Evolutionary conservation across 164 flowering plant genomes (phyloP).

Genomic region (Vitis amurensis): DNA sequence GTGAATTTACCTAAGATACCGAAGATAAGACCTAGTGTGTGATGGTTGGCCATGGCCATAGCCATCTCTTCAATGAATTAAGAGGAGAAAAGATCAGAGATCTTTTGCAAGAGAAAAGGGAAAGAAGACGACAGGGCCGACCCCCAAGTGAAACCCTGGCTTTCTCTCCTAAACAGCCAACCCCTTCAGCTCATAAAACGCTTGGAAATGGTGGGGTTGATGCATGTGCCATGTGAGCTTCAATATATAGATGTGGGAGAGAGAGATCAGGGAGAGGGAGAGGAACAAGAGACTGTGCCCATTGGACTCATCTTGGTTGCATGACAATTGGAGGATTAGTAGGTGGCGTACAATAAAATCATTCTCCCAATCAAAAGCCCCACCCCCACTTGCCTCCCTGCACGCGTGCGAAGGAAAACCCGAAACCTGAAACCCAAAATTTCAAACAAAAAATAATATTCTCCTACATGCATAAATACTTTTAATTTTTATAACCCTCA

Average conservation of each 20-base stretch:
- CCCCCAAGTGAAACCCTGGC: constrained; percentile 11
- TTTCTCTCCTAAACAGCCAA: too few species aligned
- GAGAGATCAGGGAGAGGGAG: background rate
- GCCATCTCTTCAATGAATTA: constrained; percentile 6
- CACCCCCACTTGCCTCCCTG: constrained; percentile 12
- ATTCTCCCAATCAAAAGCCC: constrained; percentile 2
- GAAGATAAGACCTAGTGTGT: constrained; percentile 16
- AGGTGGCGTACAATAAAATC: constrained; percentile 36
- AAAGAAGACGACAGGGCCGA: background rate
- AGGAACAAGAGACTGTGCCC: constrained; percentile 7
- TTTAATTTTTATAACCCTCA: too few species aligned
- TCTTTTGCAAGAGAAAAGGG: background rate
- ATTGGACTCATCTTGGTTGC: constrained; percentile 23
- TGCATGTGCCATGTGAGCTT: too few species aligned
- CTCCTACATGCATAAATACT: too few species aligned
- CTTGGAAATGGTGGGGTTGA: too few species aligned
- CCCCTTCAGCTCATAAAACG: too few species aligned
- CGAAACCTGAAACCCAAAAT: too few species aligned
- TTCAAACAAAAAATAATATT: too few species aligned
- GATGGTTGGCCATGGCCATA: constrained; percentile 1
- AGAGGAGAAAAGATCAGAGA: too few species aligned
- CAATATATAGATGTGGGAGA: background rate
- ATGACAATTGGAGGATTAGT: constrained; percentile 32
- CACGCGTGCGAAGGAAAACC: constrained; percentile 2
- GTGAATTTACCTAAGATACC: constrained; percentile 33